phyloP scores from a whole-genome alignment of 768 basidiomycete species.

The Amanita brunnescens region DNA sequence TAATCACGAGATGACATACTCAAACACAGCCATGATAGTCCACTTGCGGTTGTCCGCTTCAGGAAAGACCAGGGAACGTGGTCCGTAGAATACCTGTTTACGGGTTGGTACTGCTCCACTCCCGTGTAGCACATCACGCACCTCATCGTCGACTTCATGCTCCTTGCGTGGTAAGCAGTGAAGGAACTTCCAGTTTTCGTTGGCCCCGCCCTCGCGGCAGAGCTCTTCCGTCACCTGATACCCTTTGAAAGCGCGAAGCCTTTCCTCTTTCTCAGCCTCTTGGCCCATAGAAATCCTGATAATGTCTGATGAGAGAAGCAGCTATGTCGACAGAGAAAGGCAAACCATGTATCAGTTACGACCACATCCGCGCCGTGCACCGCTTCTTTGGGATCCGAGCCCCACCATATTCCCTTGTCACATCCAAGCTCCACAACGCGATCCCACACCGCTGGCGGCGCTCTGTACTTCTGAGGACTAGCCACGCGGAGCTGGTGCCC shows the following conservation, averaged over 20 bases:
- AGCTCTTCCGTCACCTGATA: slow-evolving; percentile 92
- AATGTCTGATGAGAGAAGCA: neutral
- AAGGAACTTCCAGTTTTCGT: slow-evolving; percentile 87
- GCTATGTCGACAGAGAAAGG: too few species aligned
- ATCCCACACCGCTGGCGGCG: slow-evolving; percentile 69
- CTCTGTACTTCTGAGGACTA: slow-evolving; percentile 66
- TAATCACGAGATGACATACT: slow-evolving; percentile 41
- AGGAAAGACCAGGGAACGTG: slow-evolving; percentile 84
- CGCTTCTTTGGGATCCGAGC: slow-evolving; percentile 74
- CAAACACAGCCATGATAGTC: slow-evolving; percentile 91
- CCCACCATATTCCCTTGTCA: slow-evolving; percentile 68
- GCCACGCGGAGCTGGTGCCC: slow-evolving; percentile 85
- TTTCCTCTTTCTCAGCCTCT: slow-evolving; percentile 85
- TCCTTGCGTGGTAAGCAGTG: slow-evolving; percentile 92
- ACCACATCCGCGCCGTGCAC: slow-evolving; percentile 89
- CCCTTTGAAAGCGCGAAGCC: slow-evolving; percentile 79
- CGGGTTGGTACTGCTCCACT: neutral
- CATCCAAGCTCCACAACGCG: slow-evolving; percentile 69
- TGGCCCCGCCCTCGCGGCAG: slow-evolving; percentile 73
- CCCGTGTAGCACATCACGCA: slow-evolving; percentile 18
- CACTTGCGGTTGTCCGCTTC: slow-evolving; percentile 97
- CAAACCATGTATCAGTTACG: slow-evolving; percentile 93
- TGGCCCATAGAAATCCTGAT: slow-evolving; percentile 98
- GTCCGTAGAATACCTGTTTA: slow-evolving; percentile 81
- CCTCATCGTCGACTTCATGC: slow-evolving; percentile 94